Base-by-base conservation (phyloP, 202 grass and related monocot genomes). In the Musa balbisiana region DNA sequence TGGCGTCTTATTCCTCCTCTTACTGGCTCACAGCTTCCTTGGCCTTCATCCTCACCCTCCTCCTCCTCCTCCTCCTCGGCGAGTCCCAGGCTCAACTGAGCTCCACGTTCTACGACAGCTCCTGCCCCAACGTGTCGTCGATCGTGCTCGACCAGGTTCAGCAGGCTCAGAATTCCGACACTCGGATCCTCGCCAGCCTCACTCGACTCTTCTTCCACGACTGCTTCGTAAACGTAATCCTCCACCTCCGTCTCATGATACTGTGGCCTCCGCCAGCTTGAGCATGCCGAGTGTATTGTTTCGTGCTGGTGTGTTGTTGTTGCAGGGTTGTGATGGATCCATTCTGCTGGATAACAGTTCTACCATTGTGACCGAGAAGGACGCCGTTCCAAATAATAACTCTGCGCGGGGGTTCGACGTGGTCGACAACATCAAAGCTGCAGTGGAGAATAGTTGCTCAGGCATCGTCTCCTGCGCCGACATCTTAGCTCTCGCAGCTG, bases 401-500 rank as follows among this genome's bases (percentile, higher is more conserved):
- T 91, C 88, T 20, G 85, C 11, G 58, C 76, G 88, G 0, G 88
- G 91, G 17, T 91, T 43, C 83, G 11, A 62, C 14, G 88, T 94
- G 55, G 76, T 94, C 52, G 88, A 94, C 81, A 73, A 20, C 69
- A 78, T 85, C 70, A 94, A 94, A 83, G 70, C 76, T 0, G 85
- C 88, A 13, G 77, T 94, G 10, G 88, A 94, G 82, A 71, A 16
- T 23, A 86, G 81, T 0, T 94, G 91, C 85, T 83, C 91, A 11
- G 85, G 91, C 67, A 64, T 94, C 27, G 88, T 94, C 64, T 94
- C 91, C 75, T 94, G 91, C 71, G 88, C 91, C 11, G 91, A 94
- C 67, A 87, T 94, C 60, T 84, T 94, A 21, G 82, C 91, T 19
- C 60, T 91, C 65, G 91, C 91, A 5, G 83, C 91, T 64, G 76